Conservation (phyloP, 768 basidiomycete species). For the Chiua virens region DNA sequence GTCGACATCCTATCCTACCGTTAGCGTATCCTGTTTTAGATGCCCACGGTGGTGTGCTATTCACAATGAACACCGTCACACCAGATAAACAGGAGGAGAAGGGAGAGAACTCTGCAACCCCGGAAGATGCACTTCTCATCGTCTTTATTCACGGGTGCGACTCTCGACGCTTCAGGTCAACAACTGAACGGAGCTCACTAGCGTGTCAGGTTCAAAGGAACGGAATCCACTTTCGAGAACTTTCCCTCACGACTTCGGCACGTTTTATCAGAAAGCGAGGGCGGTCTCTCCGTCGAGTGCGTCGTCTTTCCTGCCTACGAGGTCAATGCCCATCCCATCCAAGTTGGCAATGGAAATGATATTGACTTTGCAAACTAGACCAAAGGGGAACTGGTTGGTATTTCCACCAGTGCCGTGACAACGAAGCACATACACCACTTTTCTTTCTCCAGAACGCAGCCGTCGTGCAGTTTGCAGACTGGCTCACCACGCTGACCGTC, state of each 20-base stretch:
- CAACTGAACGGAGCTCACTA: slow-evolving; percentile 1
- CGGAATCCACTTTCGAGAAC: slow-evolving; percentile 68
- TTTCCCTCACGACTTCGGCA: slow-evolving; percentile 84
- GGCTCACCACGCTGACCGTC: slow-evolving; percentile 89
- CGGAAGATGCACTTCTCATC: slow-evolving; percentile 55
- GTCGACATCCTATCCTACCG: background rate
- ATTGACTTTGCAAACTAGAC: slow-evolving; percentile 51
- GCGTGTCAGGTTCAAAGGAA: slow-evolving; percentile 49
- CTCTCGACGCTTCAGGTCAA: background rate
- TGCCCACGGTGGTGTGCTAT: background rate
- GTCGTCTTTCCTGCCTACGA: slow-evolving; percentile 90
- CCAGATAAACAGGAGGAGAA: slow-evolving; percentile 7
- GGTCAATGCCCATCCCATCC: slow-evolving; percentile 38
- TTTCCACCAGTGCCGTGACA: background rate
- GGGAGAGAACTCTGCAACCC: slow-evolving; percentile 3
- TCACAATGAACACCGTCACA: slow-evolving; percentile 12
- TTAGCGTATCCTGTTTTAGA: slow-evolving; percentile 10
- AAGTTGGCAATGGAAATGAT: background rate
- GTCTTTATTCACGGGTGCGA: slow-evolving; percentile 80
- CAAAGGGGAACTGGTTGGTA: slow-evolving; percentile 81
- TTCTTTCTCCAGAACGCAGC: slow-evolving; percentile 60
- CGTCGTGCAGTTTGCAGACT: slow-evolving; percentile 84
- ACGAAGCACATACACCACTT: background rate
- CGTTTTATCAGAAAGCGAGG: slow-evolving; percentile 64
- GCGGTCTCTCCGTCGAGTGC: slow-evolving; percentile 60